Percentiles rank a stretch among this genome's conserved stretches.
phyloP scores from a whole-genome alignment of 352 stramenopile genomes.

The Phytophthora melonis region DNA sequence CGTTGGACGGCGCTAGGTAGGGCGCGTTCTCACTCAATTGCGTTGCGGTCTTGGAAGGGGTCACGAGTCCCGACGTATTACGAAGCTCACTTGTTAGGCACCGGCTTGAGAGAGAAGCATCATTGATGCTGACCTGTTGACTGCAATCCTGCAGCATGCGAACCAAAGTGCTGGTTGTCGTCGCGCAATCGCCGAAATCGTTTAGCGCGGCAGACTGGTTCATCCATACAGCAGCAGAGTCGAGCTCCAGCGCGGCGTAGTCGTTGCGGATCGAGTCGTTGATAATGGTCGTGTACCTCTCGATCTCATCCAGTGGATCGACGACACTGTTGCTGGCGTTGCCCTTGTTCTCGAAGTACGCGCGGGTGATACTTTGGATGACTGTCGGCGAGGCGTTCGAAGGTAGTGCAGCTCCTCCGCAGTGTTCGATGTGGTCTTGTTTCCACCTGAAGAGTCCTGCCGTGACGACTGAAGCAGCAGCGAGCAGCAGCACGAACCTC shows the following conservation, averaged over 20 bases:
- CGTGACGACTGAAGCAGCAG: constrained; percentile 46
- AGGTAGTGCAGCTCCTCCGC: neutral
- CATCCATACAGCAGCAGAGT: constrained; percentile 37
- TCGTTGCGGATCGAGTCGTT: constrained; percentile 45
- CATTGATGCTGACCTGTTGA: constrained; percentile 2
- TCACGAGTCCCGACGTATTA: constrained; percentile 18
- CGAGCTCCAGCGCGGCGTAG: constrained; percentile 34
- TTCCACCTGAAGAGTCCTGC: constrained; percentile 54
- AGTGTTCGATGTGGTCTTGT: constrained; percentile 39
- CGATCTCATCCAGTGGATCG: constrained; percentile 35
- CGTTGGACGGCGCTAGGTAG: constrained; percentile 27
- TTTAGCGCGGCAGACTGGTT: constrained; percentile 36
- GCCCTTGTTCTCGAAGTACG: constrained; percentile 42
- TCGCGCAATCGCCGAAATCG: constrained; percentile 29
- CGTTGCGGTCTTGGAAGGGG: constrained; percentile 15
- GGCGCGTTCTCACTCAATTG: constrained; percentile 29
- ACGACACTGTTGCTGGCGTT: constrained; percentile 36
- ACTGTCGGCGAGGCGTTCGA: constrained; percentile 11
- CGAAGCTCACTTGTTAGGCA: constrained; percentile 28
- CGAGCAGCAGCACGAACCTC: constrained; percentile 53
- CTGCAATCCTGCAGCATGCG: constrained; percentile 46
- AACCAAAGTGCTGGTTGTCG: constrained; percentile 39
- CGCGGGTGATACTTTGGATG: constrained; percentile 34
- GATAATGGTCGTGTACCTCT: constrained; percentile 41
- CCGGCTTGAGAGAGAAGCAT: constrained; percentile 34